A percentile compares a stretch with the other conserved stretches of the same genome.
Evolutionary conservation across 108 stramenopile species (phyloP).

Genomic region (Cyclotella sp.): DNA sequence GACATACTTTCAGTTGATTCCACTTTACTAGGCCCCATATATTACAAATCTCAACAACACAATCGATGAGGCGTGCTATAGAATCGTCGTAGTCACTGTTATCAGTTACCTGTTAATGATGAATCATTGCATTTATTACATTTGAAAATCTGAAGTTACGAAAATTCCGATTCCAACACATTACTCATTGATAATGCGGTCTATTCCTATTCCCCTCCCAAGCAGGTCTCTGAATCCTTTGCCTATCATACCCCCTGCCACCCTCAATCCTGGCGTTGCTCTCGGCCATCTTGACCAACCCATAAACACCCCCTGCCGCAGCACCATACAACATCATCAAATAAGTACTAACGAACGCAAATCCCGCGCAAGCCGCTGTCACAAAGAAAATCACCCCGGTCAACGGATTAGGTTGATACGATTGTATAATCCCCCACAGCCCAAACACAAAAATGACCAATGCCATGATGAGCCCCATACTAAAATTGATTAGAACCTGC

Average conservation of each 20-base stretch:
- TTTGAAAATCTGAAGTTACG: no score
- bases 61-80: no score
- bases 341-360: conserved; percentile 85
- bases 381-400: conserved; percentile 81
- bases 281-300: conserved; percentile 86
- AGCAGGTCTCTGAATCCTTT: conserved; percentile 12
- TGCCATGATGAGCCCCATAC: conserved; percentile 85
- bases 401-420: conserved; percentile 84
- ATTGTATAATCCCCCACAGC: conserved; percentile 77
- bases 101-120: no score
- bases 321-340: conserved; percentile 81
- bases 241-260: conserved; percentile 26
- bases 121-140: no score
- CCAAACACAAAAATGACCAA: conserved; percentile 81
- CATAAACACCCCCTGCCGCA: conserved; percentile 83
- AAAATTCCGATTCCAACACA: not conserved
- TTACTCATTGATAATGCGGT: conserved; percentile 47
- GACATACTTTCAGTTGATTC: no score
- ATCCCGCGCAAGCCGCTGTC: conserved; percentile 74
- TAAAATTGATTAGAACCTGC: conserved; percentile 87
- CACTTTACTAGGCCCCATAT: no score
- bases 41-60: no score
- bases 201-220: conserved; percentile 30
- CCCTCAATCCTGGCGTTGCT: conserved; percentile 58
- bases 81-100: no score